Evolutionary conservation across 2,329 filamentous ascomycete species (phyloP).

Genomic region (Fusarium pininemorale): DNA sequence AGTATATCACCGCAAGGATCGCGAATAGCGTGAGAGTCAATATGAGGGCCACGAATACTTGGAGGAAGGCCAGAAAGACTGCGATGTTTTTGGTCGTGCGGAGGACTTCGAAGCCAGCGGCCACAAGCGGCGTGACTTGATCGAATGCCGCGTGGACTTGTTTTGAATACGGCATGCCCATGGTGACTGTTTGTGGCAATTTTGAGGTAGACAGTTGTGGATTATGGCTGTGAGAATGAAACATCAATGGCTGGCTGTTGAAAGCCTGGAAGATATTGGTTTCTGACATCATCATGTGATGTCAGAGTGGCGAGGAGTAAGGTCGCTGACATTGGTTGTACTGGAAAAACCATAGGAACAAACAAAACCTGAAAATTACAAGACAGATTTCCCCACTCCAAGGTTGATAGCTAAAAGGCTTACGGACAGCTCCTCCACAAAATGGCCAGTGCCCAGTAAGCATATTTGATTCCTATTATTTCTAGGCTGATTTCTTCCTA

Average conservation of each 20-base stretch:
- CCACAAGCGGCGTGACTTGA: constrained; percentile 6
- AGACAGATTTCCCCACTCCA: background rate
- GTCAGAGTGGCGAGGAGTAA: background rate
- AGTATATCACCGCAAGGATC: constrained; percentile 9
- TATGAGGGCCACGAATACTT: background rate
- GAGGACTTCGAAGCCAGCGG: constrained; percentile 13
- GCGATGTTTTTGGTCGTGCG: constrained; percentile 18
- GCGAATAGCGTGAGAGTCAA: background rate
- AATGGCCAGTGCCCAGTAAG: too few species aligned
- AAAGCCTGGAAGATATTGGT: too few species aligned
- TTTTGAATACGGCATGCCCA: constrained; percentile 20
- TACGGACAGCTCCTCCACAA: too few species aligned
- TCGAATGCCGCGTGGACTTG: constrained; percentile 14
- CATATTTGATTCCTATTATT: too few species aligned
- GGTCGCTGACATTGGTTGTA: background rate
- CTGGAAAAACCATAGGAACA: background rate
- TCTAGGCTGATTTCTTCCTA: too few species aligned
- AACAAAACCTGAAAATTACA: background rate
- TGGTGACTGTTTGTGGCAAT: background rate
- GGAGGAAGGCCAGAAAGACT: background rate
- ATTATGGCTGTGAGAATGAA: accelerated
- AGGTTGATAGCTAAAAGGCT: too few species aligned
- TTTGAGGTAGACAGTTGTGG: accelerated
- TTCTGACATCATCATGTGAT: background rate
- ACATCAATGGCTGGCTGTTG: accelerated